A percentile compares a stretch with the other conserved stretches of the same genome.
Conservation (phyloP, 2,329 filamentous ascomycete species). For the Pestalotiopsis sp. region DNA sequence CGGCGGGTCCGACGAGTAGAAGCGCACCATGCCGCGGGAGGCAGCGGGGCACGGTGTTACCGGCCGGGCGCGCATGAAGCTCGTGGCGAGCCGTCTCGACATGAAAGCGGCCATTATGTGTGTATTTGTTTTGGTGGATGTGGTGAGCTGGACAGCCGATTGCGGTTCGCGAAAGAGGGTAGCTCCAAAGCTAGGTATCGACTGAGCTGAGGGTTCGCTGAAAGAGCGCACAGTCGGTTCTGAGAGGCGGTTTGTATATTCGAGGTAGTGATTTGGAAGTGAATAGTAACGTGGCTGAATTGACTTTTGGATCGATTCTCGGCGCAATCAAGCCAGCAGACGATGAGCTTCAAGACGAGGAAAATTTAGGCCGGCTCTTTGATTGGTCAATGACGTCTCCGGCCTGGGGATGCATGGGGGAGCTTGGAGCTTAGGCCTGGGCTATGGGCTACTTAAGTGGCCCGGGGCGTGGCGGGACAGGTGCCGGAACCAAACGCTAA, state of each 20-base stretch:
- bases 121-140: not conserved
- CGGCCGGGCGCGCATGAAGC: constrained; percentile 25
- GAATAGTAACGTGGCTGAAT: too few species aligned
- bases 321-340: too few species aligned
- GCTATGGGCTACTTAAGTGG: too few species aligned
- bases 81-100: constrained; percentile 24
- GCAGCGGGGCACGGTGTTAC: constrained; percentile 9
- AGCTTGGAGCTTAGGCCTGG: too few species aligned
- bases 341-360: not conserved
- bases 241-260: too few species aligned
- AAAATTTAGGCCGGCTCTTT: not conserved
- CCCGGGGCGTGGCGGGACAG: too few species aligned
- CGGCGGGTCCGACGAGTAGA: constrained; percentile 31
- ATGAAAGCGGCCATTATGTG: constrained; percentile 28
- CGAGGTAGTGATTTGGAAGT: too few species aligned
- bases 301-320: too few species aligned
- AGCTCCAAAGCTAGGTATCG: not conserved
- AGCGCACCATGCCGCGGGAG: constrained; percentile 17
- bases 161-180: not conserved
- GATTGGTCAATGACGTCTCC: constrained; percentile 3
- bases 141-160: not conserved
- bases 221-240: too few species aligned
- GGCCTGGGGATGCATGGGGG: too few species aligned
- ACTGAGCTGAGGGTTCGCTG: not conserved
- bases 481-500: too few species aligned